A percentile compares a stretch with the other conserved stretches of the same genome.
Evolutionary conservation across 108 stramenopile genomes (phyloP).

Genomic region (Phaeodactylum tricornutum): DNA sequence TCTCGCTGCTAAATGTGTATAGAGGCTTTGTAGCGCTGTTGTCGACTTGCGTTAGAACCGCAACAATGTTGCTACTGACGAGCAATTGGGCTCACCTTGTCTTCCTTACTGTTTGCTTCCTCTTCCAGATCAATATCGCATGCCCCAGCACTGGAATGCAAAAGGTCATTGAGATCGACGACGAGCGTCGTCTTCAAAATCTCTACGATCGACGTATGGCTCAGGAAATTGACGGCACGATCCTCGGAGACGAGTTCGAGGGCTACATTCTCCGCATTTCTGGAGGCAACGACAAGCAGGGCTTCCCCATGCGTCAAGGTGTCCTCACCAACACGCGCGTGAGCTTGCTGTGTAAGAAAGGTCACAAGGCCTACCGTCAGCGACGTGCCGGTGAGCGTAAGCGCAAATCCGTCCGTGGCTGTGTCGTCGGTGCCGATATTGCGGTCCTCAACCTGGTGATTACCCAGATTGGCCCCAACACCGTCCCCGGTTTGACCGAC

Average conservation of each 20-base stretch:
- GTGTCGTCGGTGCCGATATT: slow-evolving; percentile 98
- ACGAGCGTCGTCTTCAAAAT: slow-evolving; percentile 96
- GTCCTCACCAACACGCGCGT: slow-evolving; percentile 97
- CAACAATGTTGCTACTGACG: no score
- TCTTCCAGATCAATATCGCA: slow-evolving; percentile 94
- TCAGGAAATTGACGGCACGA: slow-evolving; percentile 92
- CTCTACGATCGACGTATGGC: slow-evolving; percentile 99
- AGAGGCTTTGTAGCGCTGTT: no score
- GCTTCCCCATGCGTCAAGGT: slow-evolving; percentile 99
- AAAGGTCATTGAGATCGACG: slow-evolving; percentile 98
- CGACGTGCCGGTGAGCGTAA: slow-evolving; percentile 98
- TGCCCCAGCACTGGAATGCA: slow-evolving; percentile 94
- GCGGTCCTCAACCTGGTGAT: slow-evolving; percentile 98
- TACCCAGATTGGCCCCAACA: slow-evolving; percentile 87
- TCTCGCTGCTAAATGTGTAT: no score
- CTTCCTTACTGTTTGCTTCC: no score
- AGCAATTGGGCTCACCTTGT: no score
- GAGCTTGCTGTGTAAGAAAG: slow-evolving; percentile 90
- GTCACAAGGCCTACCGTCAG: slow-evolving; percentile 84
- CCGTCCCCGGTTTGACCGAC: slow-evolving; percentile 93
- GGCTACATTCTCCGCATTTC: slow-evolving; percentile 97
- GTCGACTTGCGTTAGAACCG: no score
- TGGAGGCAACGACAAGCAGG: slow-evolving; percentile 99
- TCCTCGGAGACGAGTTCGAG: slow-evolving; percentile 97
- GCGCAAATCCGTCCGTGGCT: slow-evolving; percentile 99